Evolutionary conservation across 805 yeast species (phyloP).

Genomic region (Saccharomycopsis guyanensis): DNA sequence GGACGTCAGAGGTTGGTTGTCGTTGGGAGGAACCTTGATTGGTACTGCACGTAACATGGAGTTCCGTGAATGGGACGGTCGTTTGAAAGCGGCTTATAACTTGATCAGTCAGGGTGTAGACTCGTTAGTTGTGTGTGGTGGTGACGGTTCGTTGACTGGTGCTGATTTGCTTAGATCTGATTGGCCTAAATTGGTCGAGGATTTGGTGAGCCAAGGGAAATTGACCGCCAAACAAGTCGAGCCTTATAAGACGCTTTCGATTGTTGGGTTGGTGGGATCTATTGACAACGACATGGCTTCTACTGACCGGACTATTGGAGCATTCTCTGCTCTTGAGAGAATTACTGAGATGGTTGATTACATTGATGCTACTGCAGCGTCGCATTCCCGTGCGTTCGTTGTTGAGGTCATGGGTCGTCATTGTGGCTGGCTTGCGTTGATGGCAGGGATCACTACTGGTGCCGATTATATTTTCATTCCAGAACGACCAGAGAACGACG

Average conservation of each 20-base stretch:
- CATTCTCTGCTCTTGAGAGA: conserved; percentile 68
- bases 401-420: conserved; percentile 88
- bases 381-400: conserved; percentile 78
- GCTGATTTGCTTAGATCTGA: conserved; percentile 71
- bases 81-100: conserved; percentile 56
- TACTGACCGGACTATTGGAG: conserved; percentile 80
- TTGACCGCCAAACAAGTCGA: conserved; percentile 41
- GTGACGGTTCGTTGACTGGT: conserved; percentile 78
- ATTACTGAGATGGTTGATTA: conserved; percentile 71
- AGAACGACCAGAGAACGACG: conserved; percentile 60
- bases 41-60: conserved; percentile 73
- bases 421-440: conserved; percentile 81
- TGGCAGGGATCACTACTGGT: conserved; percentile 74
- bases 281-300: conserved; percentile 80
- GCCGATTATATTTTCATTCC: conserved; percentile 80
- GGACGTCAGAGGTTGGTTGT: conserved; percentile 64
- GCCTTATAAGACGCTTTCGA: conserved; percentile 49
- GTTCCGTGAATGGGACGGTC: conserved; percentile 59
- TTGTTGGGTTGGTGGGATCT: conserved; percentile 75
- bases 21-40: conserved; percentile 68
- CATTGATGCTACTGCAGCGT: conserved; percentile 76
- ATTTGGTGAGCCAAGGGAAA: conserved; percentile 39
- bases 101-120: conserved; percentile 67
- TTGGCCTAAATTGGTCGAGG: conserved; percentile 66
- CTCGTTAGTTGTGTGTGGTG: conserved; percentile 75